Base-by-base conservation (phyloP, 345 rosid species). In the Eucalyptus marginata region DNA sequence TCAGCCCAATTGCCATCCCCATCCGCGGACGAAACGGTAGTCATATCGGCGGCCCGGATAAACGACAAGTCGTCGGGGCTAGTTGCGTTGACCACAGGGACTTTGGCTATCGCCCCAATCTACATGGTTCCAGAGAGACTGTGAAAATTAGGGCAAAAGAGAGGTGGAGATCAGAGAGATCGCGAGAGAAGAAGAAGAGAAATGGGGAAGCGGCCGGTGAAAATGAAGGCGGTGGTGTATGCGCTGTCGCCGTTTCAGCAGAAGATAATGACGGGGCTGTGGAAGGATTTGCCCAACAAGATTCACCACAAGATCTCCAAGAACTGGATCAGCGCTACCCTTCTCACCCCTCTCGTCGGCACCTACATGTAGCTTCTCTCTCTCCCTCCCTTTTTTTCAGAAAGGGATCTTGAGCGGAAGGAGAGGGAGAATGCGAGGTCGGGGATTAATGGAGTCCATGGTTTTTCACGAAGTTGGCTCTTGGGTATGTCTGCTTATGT, bases 201-300 rank as follows among this genome's bases (percentile, higher is more conserved):
- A 29, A 51, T 95, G 97, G 95, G 96, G 89, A 95, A 95, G 94
- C 95, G 93, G 47, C 97, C 94, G 88, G 96, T 97, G 92, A 94
- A 91, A 90, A 90, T 95, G 96, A 95, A 94, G 95, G 99, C 98
- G 81, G 97, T 97, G 92, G 92, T 96, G 29, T 96, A 95, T 93
- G 94, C 97, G 4, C 92, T 96, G 87, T 96, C 97, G 10, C 97
- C 97, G 85, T 97, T 94, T 89, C 98, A 97, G 89, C 97, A 97
- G 93, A 96, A 96, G 92, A 86, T 93, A 13, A 95, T 95, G 97
- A 40, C 91, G 5, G 97, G 97, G 24, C 94, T 96, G 13, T 95
- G 96, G 95, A 95, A 94, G 71, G 97, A 94, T 92, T 90, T 96
- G 9, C 93, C 98, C 4, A 89, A 87, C 87, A 97, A 94, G 97